phyloP scores from a whole-genome alignment of 2,329 filamentous ascomycete genomes.

The Calonectria fujianensis region DNA sequence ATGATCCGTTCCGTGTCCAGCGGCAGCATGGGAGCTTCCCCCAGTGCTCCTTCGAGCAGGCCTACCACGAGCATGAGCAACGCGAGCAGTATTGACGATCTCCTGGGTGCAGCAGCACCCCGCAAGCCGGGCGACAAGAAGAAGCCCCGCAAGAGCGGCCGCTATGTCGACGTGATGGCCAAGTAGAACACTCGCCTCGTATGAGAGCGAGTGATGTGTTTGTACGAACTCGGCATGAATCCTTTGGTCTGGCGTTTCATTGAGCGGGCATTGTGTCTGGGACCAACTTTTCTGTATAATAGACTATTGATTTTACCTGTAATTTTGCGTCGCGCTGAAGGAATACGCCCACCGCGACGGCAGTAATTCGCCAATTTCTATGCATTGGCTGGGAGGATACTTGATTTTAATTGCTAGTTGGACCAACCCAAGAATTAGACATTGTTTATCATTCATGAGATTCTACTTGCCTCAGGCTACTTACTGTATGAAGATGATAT shows the following conservation, averaged over 20 bases:
- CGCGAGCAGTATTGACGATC: slow-evolving; percentile 95
- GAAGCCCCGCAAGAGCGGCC: slow-evolving; percentile 86
- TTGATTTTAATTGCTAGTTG: slow-evolving; percentile 48
- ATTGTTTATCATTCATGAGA: slow-evolving; percentile 37
- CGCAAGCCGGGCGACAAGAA: slow-evolving; percentile 81
- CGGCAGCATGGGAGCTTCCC: slow-evolving; percentile 64
- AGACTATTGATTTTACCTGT: slow-evolving; percentile 48
- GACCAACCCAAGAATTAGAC: slow-evolving; percentile 48
- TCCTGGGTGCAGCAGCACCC: slow-evolving; percentile 84
- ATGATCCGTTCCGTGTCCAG: slow-evolving; percentile 71
- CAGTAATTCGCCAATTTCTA: slow-evolving; percentile 39
- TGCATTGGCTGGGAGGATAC: slow-evolving; percentile 42
- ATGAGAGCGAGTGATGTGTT: slow-evolving; percentile 32
- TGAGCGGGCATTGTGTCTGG: slow-evolving; percentile 44
- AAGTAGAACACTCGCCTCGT: slow-evolving; percentile 65
- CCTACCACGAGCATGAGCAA: slow-evolving; percentile 90
- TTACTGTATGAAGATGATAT: too few species aligned
- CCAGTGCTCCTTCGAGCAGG: slow-evolving; percentile 76
- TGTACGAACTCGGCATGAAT: slow-evolving; percentile 37
- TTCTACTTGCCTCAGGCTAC: background rate
- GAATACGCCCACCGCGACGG: slow-evolving; percentile 37
- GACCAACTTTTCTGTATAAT: slow-evolving; percentile 52
- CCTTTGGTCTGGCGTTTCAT: slow-evolving; percentile 47
- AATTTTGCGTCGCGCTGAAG: slow-evolving; percentile 42
- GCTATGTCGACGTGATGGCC: slow-evolving; percentile 98